Percentiles rank a stretch among this genome's conserved stretches.
phyloP scores from a whole-genome alignment of 345 rosid genomes.

The Crucihimalaya himalaica region DNA sequence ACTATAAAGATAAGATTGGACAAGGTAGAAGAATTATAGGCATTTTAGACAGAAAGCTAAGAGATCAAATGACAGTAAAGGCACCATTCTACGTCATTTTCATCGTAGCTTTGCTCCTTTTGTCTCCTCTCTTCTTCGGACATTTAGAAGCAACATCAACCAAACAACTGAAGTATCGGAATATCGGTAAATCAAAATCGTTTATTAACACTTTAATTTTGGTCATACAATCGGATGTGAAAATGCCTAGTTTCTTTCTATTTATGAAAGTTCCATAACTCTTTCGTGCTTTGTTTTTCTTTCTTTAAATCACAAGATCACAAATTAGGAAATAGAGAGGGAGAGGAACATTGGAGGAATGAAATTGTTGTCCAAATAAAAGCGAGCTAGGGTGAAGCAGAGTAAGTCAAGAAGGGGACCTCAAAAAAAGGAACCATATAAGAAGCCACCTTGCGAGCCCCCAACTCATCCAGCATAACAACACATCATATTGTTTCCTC shows the following conservation, averaged over 20 bases:
- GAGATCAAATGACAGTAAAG: slow-evolving; percentile 2
- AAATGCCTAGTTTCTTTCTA: background rate
- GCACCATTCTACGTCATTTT: background rate
- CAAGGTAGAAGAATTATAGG: background rate
- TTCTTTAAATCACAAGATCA: background rate
- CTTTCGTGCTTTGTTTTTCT: background rate
- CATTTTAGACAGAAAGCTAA: background rate
- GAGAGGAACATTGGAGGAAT: background rate
- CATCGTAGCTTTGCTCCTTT: background rate
- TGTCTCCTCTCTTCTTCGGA: slow-evolving; percentile 13
- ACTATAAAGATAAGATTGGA: background rate
- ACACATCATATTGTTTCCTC: background rate
- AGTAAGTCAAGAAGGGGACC: slow-evolving; percentile 20
- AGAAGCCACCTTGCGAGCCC: slow-evolving; percentile 17
- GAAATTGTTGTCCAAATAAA: slow-evolving; percentile 11
- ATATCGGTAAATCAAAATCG: background rate
- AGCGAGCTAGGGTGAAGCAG: slow-evolving; percentile 2
- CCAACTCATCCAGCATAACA: slow-evolving; percentile 9
- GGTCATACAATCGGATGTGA: background rate
- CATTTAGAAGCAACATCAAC: slow-evolving; percentile 4
- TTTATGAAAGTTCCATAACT: background rate
- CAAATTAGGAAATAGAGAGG: background rate
- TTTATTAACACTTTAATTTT: background rate
- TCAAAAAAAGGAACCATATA: slow-evolving; percentile 13
- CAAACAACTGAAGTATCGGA: slow-evolving; percentile 5